Base-by-base conservation (phyloP, 495 filamentous ascomycete species). In the Amphirosellinia nigrospora region DNA sequence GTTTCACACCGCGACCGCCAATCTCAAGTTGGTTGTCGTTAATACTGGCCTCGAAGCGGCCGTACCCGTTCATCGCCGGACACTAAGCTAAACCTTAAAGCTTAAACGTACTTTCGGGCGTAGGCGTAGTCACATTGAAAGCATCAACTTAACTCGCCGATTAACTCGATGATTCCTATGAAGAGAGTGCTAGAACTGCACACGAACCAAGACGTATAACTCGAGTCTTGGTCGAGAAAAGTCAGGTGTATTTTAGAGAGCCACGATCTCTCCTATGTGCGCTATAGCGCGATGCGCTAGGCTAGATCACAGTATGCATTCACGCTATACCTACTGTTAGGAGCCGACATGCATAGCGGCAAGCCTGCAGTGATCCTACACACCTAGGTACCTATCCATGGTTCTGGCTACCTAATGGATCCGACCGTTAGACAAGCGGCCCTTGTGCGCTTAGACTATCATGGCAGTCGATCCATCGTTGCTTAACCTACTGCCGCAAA, bases 301-400 rank as follows among this genome's bases (percentile, higher is more conserved):
- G 9, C 48, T 52, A 52, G 23, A 28, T 28, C 1, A 52, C 23
- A 15, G 43, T 50, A 9, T 13, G 11, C 21, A 23, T 9, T 21
- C 46, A 50, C 23, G 46, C 46, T 50, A 50, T 23, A n/a, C n/a
- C 23, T 50, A 10, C 23, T 3, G n/a, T 23, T 52, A 26, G 21
- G 48, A 52, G 48, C 23, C 15, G 21, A 53, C 50, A 53, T 53
- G 50, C 23, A 53, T 16, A 30, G 50, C 48, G 50, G 50, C 50
- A 28, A 30, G 26, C 50, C 48, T 13, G 50, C 50, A 53, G 48
- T 21, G 26, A 15, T 11, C 50, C 13, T 26, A 15, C 1, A 15
- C 48, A n/a, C n/a, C n/a, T n/a, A n/a, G n/a, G n/a, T n/a, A n/a
- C n/a, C n/a, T n/a, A n/a, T n/a, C n/a, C 34, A 7, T 36, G 34